Evolutionary conservation across 192 early-diverging fungal species (phyloP).

Genomic region (Coemansia sp.): DNA sequence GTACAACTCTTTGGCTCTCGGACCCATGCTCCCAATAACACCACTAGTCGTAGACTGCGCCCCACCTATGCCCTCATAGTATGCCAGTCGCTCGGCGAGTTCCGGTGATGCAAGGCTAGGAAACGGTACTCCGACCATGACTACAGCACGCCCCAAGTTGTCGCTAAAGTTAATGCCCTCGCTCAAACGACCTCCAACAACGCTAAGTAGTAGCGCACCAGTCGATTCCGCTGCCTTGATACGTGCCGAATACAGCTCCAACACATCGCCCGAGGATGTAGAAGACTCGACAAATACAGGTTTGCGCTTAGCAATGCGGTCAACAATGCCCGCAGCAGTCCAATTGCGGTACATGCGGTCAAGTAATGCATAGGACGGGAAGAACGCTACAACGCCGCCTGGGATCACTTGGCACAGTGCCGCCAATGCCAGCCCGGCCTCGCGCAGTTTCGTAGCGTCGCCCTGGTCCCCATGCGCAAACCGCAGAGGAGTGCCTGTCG

Average conservation of each 20-base stretch:
- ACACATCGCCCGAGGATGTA: slow-evolving; percentile 52
- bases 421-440: slow-evolving; percentile 16
- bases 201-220: slow-evolving; percentile 82
- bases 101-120: slow-evolving; percentile 76
- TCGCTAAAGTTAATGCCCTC: too few species aligned
- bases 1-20: too few species aligned
- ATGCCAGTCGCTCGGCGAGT: slow-evolving; percentile 59
- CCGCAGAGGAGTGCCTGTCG: slow-evolving; percentile 60
- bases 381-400: too few species aligned
- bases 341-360: slow-evolving; percentile 62
- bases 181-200: too few species aligned
- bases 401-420: too few species aligned
- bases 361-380: slow-evolving; percentile 64
- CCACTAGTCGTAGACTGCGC: too few species aligned
- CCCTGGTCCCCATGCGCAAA: slow-evolving; percentile 61
- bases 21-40: too few species aligned
- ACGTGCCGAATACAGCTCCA: slow-evolving; percentile 62
- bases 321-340: slow-evolving; percentile 47
- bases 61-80: slow-evolving; percentile 8
- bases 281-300: slow-evolving; percentile 75
- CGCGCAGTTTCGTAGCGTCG: slow-evolving; percentile 57
- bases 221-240: slow-evolving; percentile 39
- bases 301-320: slow-evolving; percentile 62
- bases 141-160: too few species aligned
- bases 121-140: slow-evolving; percentile 79